phyloP scores from a whole-genome alignment of 2,329 filamentous ascomycete genomes.

The Nigrospora osmanthi region DNA sequence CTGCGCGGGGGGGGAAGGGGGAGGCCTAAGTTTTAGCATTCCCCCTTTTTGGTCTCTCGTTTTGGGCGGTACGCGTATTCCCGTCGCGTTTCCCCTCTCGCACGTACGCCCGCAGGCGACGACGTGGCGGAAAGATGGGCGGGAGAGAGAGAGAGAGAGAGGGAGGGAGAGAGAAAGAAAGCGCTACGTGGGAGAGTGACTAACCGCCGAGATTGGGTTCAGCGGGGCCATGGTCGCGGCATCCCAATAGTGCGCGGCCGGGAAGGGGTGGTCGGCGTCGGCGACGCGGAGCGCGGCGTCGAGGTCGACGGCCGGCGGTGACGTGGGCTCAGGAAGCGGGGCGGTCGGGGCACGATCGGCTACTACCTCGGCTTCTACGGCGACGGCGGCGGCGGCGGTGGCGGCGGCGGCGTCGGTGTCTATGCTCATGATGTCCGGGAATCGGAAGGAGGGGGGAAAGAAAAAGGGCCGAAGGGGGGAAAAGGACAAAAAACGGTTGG shows the following conservation, averaged over 20 bases:
- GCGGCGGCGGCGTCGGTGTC: neutral
- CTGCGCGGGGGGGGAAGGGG: constrained; percentile 20
- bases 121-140: too few relatives aligned
- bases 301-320: constrained; percentile 4
- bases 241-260: constrained; percentile 48
- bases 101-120: neutral
- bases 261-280: constrained; percentile 4
- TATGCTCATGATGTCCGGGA: too few relatives aligned
- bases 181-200: constrained; percentile 16
- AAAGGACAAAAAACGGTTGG: too few relatives aligned
- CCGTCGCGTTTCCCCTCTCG: neutral
- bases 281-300: constrained; percentile 1
- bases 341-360: neutral
- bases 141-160: too few relatives aligned
- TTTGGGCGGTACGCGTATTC: too few relatives aligned
- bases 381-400: too few relatives aligned
- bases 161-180: neutral
- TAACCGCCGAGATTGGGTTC: constrained; percentile 45
- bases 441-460: too few relatives aligned
- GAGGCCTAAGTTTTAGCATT: constrained; percentile 19
- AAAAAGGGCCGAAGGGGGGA: too few relatives aligned
- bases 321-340: neutral
- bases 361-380: neutral
- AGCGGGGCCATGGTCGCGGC: constrained; percentile 48
- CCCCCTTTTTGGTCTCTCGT: constrained; percentile 1